These are phyloP conservation scores for Myriosclerotinia curreyana DNA, from an alignment of 2,329 filamentous ascomycete species.

Conservation along the genomic window DNA sequence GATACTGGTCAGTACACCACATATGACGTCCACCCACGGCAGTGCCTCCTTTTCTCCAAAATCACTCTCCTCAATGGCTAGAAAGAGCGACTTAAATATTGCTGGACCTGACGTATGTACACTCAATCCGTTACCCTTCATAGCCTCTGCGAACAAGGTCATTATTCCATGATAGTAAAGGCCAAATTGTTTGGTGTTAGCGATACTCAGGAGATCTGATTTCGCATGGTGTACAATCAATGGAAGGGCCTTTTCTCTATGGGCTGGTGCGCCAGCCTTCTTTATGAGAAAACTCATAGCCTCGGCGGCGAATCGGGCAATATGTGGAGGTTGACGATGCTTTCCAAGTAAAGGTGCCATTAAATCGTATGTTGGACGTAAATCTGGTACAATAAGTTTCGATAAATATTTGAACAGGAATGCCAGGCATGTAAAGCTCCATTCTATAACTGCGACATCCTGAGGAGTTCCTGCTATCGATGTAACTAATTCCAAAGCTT, in stretches of 20 bases:
- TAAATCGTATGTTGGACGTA: slow-evolving; percentile 79
- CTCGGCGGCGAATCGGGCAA: slow-evolving; percentile 89
- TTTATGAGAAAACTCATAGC: slow-evolving; percentile 90
- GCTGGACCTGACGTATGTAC: slow-evolving; percentile 59
- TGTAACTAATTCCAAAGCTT: slow-evolving; percentile 71
- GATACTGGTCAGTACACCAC: slow-evolving; percentile 73
- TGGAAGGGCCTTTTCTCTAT: slow-evolving; percentile 69
- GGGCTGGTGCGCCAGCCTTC: slow-evolving; percentile 76
- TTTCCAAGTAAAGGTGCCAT: slow-evolving; percentile 83
- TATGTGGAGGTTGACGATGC: slow-evolving; percentile 76
- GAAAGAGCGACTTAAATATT: slow-evolving; percentile 52
- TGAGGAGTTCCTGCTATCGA: slow-evolving; percentile 73
- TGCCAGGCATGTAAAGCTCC: slow-evolving; percentile 90
- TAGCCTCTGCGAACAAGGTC: slow-evolving; percentile 84
- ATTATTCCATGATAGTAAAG: slow-evolving; percentile 86
- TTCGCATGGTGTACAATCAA: slow-evolving; percentile 70
- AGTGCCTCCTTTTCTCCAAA: slow-evolving; percentile 44
- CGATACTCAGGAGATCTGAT: slow-evolving; percentile 58
- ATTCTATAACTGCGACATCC: slow-evolving; percentile 89
- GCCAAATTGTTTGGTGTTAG: slow-evolving; percentile 55
- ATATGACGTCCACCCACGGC: slow-evolving; percentile 63
- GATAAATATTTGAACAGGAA: slow-evolving; percentile 98
- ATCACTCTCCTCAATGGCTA: slow-evolving; percentile 46
- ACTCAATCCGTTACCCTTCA: slow-evolving; percentile 58
- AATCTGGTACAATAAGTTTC: slow-evolving; percentile 77